A percentile compares a stretch with the other conserved stretches of the same genome.
These are phyloP conservation scores for Tillandsia leiboldiana DNA, from an alignment of 176 grass and related monocot species.

Conservation along the genomic window DNA sequence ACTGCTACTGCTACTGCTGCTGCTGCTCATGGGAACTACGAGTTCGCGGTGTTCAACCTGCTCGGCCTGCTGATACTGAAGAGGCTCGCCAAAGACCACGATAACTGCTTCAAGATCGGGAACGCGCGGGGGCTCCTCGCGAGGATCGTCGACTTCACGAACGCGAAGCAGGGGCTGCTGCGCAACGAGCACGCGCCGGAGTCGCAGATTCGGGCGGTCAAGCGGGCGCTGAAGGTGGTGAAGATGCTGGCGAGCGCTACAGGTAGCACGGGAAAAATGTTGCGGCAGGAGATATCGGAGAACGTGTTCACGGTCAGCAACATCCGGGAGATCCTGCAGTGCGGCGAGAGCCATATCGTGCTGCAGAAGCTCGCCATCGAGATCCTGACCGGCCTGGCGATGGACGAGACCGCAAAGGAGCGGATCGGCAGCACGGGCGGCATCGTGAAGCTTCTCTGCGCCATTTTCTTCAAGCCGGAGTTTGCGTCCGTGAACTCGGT, in stretches of 20 bases:
- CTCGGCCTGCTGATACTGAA: slow-evolving; percentile 28
- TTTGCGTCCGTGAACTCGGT: slow-evolving; percentile 7
- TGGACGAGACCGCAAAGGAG: slow-evolving; percentile 29
- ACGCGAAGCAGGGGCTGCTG: neutral
- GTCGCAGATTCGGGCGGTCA: slow-evolving; percentile 19
- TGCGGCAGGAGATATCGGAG: slow-evolving; percentile 25
- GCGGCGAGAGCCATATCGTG: slow-evolving; percentile 11
- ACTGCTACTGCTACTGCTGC: neutral
- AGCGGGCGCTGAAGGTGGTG: slow-evolving; percentile 22
- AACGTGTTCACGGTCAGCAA: slow-evolving; percentile 32
- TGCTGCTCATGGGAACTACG: neutral
- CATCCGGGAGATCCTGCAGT: slow-evolving; percentile 28
- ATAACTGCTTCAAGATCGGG: slow-evolving; percentile 38
- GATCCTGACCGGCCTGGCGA: slow-evolving; percentile 23
- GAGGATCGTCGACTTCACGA: slow-evolving; percentile 35
- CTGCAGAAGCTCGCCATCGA: slow-evolving; percentile 31
- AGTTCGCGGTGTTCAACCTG: slow-evolving; percentile 21
- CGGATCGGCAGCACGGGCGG: slow-evolving; percentile 27
- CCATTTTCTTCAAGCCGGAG: slow-evolving; percentile 16
- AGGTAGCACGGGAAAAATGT: slow-evolving; percentile 20
- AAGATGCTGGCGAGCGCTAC: slow-evolving; percentile 23
- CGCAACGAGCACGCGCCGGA: neutral
- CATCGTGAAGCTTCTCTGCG: slow-evolving; percentile 16
- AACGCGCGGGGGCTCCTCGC: slow-evolving; percentile 24
- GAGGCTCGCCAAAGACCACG: slow-evolving; percentile 24